Evolutionary conservation across 208 protist species (phyloP).

Genomic region (Leishmania arabica): DNA sequence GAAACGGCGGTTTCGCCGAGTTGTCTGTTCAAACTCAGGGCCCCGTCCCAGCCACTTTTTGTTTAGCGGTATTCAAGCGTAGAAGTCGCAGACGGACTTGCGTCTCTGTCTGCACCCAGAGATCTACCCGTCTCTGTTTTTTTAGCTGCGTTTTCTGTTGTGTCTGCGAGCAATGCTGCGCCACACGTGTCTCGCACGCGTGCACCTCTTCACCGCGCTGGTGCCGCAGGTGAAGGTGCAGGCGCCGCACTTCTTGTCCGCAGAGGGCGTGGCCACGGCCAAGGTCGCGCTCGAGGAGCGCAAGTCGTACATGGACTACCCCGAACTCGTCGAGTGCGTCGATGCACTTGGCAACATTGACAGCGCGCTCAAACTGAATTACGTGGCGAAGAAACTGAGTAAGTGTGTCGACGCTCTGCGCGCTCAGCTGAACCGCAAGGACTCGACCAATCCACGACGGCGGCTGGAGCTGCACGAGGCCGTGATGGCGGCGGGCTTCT

Average conservation of each 20-base stretch:
- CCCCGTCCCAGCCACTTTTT: background rate
- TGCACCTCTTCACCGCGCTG: constrained; percentile 82
- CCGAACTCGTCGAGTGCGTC: constrained; percentile 41
- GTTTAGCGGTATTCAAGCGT: background rate
- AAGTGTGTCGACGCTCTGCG: constrained; percentile 57
- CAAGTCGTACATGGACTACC: constrained; percentile 39
- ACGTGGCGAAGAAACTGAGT: constrained; percentile 41
- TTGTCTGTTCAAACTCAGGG: background rate
- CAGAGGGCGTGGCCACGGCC: constrained; percentile 40
- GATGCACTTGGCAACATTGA: constrained; percentile 39
- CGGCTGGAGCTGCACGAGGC: constrained; percentile 85
- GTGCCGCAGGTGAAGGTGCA: constrained; percentile 59
- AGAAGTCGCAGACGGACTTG: background rate
- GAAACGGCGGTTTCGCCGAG: background rate
- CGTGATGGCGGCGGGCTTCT: constrained; percentile 91
- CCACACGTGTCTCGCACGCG: constrained; percentile 41
- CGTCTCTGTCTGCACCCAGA: background rate
- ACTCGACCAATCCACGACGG: constrained; percentile 51
- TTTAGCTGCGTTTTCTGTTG: background rate
- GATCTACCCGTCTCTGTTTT: constrained; percentile 6
- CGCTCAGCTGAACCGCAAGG: constrained; percentile 64
- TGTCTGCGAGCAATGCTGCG: constrained; percentile 53
- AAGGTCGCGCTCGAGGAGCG: constrained; percentile 55
- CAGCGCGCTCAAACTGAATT: constrained; percentile 40
- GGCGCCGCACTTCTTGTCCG: constrained; percentile 41